Conservation (phyloP, 371 early-diverging fungal species). For the Nematocida major region DNA sequence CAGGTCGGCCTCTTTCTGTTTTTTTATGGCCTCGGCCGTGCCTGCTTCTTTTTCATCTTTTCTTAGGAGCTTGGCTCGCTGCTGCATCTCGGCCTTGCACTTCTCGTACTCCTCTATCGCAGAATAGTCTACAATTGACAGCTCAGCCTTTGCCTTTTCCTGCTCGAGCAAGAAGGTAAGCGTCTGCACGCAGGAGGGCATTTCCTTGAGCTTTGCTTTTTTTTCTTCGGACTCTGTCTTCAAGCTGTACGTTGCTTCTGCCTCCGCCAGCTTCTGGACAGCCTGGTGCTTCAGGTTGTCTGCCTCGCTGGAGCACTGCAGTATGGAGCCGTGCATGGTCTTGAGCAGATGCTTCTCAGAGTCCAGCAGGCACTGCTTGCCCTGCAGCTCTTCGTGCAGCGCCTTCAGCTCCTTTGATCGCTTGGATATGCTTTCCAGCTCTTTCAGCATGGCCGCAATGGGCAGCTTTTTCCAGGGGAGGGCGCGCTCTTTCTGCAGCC, state of each 20-base stretch:
- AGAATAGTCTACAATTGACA: constrained; percentile 8
- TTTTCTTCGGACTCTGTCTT: constrained; percentile 1
- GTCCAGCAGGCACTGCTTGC: background rate
- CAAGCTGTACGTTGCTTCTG: background rate
- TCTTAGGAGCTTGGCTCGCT: background rate
- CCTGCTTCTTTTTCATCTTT: constrained; percentile 27
- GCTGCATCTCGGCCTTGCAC: background rate
- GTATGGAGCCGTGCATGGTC: background rate
- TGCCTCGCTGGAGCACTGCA: background rate
- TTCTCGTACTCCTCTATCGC: constrained; percentile 36
- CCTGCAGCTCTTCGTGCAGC: background rate
- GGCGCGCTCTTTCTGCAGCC: constrained; percentile 36
- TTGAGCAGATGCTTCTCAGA: background rate
- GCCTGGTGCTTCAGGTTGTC: background rate
- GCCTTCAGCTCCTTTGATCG: background rate
- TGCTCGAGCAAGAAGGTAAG: constrained; percentile 9
- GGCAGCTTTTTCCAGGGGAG: constrained; percentile 14
- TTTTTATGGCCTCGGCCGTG: background rate
- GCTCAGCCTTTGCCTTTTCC: constrained; percentile 34
- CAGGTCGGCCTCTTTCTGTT: constrained; percentile 19
- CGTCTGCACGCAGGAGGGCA: background rate
- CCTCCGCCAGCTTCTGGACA: background rate
- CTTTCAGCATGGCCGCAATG: background rate
- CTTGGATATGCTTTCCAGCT: background rate
- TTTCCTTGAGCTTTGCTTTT: constrained; percentile 14